A percentile compares a stretch with the other conserved stretches of the same genome.
Conservation (phyloP, 495 filamentous ascomycete species). For the Hypomontagnella monticulosa region DNA sequence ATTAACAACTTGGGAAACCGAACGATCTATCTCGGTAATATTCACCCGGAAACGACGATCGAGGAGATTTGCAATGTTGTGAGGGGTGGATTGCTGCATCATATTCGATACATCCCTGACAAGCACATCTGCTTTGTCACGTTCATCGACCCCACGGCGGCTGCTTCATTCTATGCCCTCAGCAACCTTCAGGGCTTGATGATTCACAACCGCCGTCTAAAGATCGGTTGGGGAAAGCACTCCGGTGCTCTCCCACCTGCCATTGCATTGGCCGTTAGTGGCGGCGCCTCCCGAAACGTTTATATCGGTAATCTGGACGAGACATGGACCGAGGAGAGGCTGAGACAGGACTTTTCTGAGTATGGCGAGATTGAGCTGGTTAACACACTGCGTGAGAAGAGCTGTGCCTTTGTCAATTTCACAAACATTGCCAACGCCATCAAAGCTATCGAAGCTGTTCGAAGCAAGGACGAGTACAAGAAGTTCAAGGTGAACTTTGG, state of each 20-base stretch:
- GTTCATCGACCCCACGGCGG: slow-evolving; percentile 98
- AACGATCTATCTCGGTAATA: slow-evolving; percentile 98
- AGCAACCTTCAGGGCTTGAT: slow-evolving; percentile 97
- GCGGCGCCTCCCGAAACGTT: slow-evolving; percentile 94
- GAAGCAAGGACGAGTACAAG: slow-evolving; percentile 93
- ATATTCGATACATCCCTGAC: slow-evolving; percentile 98
- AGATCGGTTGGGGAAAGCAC: slow-evolving; percentile 99
- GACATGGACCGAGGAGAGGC: slow-evolving; percentile 93
- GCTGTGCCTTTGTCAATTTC: slow-evolving; percentile 99
- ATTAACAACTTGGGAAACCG: slow-evolving; percentile 97
- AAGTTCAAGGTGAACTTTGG: slow-evolving; percentile 99
- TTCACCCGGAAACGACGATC: slow-evolving; percentile 97
- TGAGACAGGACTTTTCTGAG: slow-evolving; percentile 96
- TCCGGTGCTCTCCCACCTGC: slow-evolving; percentile 96
- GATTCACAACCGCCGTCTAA: slow-evolving; percentile 97
- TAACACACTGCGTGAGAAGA: slow-evolving; percentile 97
- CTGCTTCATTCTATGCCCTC: slow-evolving; percentile 95
- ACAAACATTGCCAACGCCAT: slow-evolving; percentile 99
- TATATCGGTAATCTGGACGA: slow-evolving; percentile 98
- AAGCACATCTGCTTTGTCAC: slow-evolving; percentile 99
- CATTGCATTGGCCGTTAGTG: slow-evolving; percentile 94
- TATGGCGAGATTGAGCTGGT: slow-evolving; percentile 98
- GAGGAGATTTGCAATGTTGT: slow-evolving; percentile 99
- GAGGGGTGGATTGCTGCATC: slow-evolving; percentile 89
- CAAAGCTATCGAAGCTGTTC: slow-evolving; percentile 96